A percentile compares a stretch with the other conserved stretches of the same genome.
phyloP scores from a whole-genome alignment of 2,329 filamentous ascomycete species.

The Talaromyces atroroseus region DNA sequence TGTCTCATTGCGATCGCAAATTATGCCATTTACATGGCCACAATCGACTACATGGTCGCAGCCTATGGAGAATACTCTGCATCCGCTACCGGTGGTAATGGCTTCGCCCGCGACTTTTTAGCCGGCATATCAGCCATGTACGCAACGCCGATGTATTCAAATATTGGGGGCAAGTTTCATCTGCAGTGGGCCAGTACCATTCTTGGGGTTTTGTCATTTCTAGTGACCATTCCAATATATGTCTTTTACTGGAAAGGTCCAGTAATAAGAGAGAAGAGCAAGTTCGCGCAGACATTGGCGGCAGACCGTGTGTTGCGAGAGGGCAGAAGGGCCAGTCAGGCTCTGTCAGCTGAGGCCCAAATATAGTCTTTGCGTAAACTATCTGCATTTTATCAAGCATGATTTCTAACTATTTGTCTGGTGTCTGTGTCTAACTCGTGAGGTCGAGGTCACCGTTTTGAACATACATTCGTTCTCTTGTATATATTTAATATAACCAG shows the following conservation, averaged over 20 bases:
- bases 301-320: conserved; percentile 19
- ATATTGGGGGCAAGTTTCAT: conserved; percentile 38
- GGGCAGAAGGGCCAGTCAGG: conserved; percentile 16
- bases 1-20: conserved; percentile 67
- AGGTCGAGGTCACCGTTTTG: no score
- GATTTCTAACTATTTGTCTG: no score
- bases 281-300: conserved; percentile 45
- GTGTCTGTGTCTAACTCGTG: no score
- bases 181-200: conserved; percentile 52
- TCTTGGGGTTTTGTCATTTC: conserved; percentile 46
- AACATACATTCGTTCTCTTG: no score
- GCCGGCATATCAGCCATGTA: conserved; percentile 67
- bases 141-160: conserved; percentile 58
- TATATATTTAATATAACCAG: no score
- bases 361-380: no score
- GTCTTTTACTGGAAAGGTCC: conserved; percentile 54
- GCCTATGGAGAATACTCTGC: conserved; percentile 69
- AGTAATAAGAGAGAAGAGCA: conserved; percentile 45
- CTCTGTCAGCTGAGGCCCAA: no score
- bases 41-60: conserved; percentile 72
- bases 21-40: conserved; percentile 69
- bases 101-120: conserved; percentile 67
- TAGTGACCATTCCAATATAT: conserved; percentile 51
- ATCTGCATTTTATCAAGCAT: no score
- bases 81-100: conserved; percentile 70